A percentile compares a stretch with the other conserved stretches of the same genome.
phyloP scores from a whole-genome alignment of 1,284 basidiomycete species.

The Leccinum insigne region DNA sequence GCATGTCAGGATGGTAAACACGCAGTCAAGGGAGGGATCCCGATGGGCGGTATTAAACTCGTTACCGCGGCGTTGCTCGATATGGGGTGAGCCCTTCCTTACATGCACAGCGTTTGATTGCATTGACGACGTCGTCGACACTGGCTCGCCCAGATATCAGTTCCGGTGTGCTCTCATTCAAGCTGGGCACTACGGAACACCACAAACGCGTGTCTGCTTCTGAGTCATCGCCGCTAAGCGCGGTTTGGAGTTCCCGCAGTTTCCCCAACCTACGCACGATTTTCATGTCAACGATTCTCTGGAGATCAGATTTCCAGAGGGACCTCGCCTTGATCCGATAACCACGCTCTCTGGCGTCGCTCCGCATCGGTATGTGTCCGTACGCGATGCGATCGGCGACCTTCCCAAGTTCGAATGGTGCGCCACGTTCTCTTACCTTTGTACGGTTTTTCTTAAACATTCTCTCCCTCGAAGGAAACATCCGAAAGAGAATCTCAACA shows the following conservation, averaged over 20 bases:
- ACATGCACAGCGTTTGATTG: background rate
- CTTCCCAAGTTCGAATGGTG: constrained; percentile 71
- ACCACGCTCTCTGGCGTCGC: constrained; percentile 46
- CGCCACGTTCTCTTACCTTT: constrained; percentile 9
- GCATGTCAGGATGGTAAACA: constrained; percentile 48
- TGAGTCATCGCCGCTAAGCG: constrained; percentile 64
- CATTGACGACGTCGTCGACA: background rate
- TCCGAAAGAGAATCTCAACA: constrained; percentile 9
- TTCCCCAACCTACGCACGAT: constrained; percentile 72
- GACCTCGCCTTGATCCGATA: constrained; percentile 44
- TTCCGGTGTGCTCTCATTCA: constrained; percentile 62
- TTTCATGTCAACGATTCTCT: constrained; percentile 48
- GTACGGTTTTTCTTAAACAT: constrained; percentile 1
- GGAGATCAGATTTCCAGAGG: constrained; percentile 48
- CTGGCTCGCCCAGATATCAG: constrained; percentile 54
- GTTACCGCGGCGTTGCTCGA: constrained; percentile 55
- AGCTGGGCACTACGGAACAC: constrained; percentile 72
- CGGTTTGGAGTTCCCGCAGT: constrained; percentile 51
- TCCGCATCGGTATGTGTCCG: constrained; percentile 52
- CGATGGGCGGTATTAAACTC: constrained; percentile 68
- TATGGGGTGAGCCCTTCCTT: constrained; percentile 50
- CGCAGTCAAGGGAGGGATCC: constrained; percentile 57
- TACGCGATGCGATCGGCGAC: constrained; percentile 70
- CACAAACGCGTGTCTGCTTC: constrained; percentile 68
- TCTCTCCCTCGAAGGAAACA: constrained; percentile 27